A percentile compares a stretch with the other conserved stretches of the same genome.
phyloP scores from a whole-genome alignment of 176 grass and related monocot species.

The Ananas comosus region DNA sequence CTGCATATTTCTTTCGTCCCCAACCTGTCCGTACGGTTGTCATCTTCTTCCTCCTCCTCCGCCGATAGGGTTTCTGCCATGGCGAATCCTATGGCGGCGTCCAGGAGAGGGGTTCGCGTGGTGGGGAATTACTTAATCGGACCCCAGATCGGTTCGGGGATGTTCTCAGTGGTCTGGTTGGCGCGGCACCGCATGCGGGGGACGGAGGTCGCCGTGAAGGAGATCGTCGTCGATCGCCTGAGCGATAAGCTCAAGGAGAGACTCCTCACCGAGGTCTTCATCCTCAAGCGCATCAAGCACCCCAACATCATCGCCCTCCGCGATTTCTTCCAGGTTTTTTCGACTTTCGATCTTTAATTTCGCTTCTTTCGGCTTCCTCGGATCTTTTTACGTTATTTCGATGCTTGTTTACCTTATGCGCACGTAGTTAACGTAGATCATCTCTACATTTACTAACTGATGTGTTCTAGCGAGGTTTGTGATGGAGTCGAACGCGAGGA shows the following conservation, averaged over 20 bases:
- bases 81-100: not conserved
- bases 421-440: too few species aligned
- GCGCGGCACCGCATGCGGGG: constrained; percentile 34
- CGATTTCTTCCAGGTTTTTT: constrained; percentile 53
- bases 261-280: constrained; percentile 84
- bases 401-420: constrained; percentile 1
- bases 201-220: constrained; percentile 83
- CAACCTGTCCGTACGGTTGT: too few species aligned
- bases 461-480: too few species aligned
- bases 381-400: not conserved
- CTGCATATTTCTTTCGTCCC: too few species aligned
- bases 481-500: too few species aligned
- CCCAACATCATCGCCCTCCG: constrained; percentile 81
- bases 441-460: too few species aligned
- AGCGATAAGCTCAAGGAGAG: constrained; percentile 80
- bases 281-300: constrained; percentile 65
- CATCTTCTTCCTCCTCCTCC: too few species aligned
- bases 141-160: constrained; percentile 58
- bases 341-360: not conserved
- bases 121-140: constrained; percentile 72
- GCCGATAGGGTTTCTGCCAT: too few species aligned
- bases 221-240: constrained; percentile 75
- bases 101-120: constrained; percentile 14
- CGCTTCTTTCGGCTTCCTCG: not conserved
- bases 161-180: constrained; percentile 78